Evolutionary conservation across 1,284 basidiomycete genomes (phyloP).

Genomic region (Cerrena zonata): DNA sequence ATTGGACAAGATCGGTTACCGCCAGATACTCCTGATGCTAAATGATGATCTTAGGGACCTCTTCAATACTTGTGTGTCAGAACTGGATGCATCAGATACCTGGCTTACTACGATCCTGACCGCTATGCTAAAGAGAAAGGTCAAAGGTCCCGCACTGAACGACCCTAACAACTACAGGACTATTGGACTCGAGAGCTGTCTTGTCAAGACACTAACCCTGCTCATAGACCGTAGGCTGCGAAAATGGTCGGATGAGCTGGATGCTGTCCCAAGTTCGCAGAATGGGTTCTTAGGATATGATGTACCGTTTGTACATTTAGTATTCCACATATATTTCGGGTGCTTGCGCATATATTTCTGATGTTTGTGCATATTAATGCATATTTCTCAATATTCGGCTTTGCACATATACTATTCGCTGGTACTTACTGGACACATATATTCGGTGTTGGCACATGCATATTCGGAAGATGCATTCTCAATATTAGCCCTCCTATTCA

Average conservation of each 20-base stretch:
- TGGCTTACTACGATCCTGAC: slow-evolving; percentile 23
- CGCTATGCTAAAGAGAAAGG: slow-evolving; percentile 22
- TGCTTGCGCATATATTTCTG: too few relatives aligned
- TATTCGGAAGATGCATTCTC: too few relatives aligned
- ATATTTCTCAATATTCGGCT: too few relatives aligned
- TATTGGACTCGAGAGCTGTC: slow-evolving; percentile 29
- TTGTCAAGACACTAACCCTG: slow-evolving; percentile 27
- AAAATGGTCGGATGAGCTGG: slow-evolving; percentile 13
- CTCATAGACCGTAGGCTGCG: slow-evolving; percentile 18
- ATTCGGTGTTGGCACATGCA: too few relatives aligned
- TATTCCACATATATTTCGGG: too few relatives aligned
- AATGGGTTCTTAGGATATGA: too few relatives aligned
- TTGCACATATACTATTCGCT: too few relatives aligned
- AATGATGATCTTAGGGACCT: slow-evolving; percentile 13
- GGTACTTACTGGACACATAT: too few relatives aligned
- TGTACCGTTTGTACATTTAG: too few relatives aligned
- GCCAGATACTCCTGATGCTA: slow-evolving; percentile 11
- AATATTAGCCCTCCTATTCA: too few relatives aligned
- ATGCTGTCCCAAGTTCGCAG: slow-evolving; percentile 18
- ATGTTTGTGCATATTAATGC: too few relatives aligned
- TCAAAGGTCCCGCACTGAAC: slow-evolving; percentile 4
- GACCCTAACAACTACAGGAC: slow-evolving; percentile 23
- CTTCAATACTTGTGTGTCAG: slow-evolving; percentile 18
- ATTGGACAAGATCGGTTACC: slow-evolving; percentile 13
- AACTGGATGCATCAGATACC: slow-evolving; percentile 11